Percentiles rank a stretch among this genome's conserved stretches.
These are phyloP conservation scores for Priceomyces melissophilus DNA, from an alignment of 805 yeast species.

Conservation along the genomic window DNA sequence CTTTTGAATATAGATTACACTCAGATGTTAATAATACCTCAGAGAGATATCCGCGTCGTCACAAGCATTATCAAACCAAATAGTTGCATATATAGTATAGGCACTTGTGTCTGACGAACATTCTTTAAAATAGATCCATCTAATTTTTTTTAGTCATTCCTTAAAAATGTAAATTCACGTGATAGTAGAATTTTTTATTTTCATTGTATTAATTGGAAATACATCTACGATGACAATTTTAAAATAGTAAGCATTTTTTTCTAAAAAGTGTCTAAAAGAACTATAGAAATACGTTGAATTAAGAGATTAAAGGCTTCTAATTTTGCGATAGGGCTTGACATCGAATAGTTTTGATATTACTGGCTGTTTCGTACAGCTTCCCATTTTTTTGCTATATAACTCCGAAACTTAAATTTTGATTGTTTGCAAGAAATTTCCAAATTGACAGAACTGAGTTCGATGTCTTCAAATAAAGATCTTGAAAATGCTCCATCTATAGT, in stretches of 20 bases:
- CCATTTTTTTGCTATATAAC: no score
- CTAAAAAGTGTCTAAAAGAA: not conserved
- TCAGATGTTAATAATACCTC: slow-evolving; percentile 26
- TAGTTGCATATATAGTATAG: no score
- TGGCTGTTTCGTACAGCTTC: no score
- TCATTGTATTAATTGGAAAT: not conserved
- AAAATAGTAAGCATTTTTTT: not conserved
- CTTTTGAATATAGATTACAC: slow-evolving; percentile 47
- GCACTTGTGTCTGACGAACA: no score
- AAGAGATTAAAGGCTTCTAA: no score
- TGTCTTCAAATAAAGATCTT: slow-evolving; percentile 3
- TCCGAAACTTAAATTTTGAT: no score
- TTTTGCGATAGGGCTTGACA: no score
- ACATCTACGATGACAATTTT: not conserved
- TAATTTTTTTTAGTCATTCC: not conserved
- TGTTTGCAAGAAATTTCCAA: no score
- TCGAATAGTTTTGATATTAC: no score
- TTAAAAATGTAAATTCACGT: slow-evolving; percentile 1
- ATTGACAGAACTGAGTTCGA: not conserved
- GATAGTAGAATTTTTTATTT: slow-evolving; percentile 1
- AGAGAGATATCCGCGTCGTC: slow-evolving; percentile 7
- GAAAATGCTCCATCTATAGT: slow-evolving; percentile 30
- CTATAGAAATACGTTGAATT: not conserved
- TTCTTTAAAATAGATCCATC: not conserved
- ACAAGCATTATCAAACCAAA: not conserved